These are phyloP conservation scores for Hypoxylon rubiginosum DNA, from an alignment of 2,329 filamentous ascomycete species.

Conservation along the genomic window DNA sequence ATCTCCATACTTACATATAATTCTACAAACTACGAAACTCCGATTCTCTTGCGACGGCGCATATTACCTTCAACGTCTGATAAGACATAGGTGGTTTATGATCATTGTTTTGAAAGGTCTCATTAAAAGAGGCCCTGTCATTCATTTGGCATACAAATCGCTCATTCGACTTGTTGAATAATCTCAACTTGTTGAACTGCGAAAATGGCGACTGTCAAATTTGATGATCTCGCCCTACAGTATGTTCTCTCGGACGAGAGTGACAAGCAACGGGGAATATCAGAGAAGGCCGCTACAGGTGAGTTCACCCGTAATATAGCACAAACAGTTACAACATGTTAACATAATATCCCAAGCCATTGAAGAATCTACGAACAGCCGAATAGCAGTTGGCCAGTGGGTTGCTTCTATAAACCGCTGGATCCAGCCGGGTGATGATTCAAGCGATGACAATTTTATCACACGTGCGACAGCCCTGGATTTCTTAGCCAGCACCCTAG, in stretches of 20 bases:
- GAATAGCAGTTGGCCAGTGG: slow-evolving; percentile 66
- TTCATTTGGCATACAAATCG: background rate
- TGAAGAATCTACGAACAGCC: slow-evolving; percentile 58
- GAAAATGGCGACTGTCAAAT: slow-evolving; percentile 60
- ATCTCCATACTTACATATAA: too few relatives aligned
- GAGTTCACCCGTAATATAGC: slow-evolving; percentile 50
- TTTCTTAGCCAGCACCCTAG: slow-evolving; percentile 68
- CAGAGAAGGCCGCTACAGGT: slow-evolving; percentile 59
- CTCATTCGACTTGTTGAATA: slow-evolving; percentile 22
- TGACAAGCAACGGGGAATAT: slow-evolving; percentile 56
- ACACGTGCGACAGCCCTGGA: slow-evolving; percentile 68
- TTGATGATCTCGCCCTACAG: slow-evolving; percentile 66
- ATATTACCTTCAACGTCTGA: background rate
- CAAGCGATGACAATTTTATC: slow-evolving; percentile 62
- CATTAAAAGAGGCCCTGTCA: background rate
- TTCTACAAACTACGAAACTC: background rate
- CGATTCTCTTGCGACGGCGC: background rate
- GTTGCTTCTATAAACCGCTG: slow-evolving; percentile 68
- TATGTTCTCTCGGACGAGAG: slow-evolving; percentile 67
- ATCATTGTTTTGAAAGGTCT: background rate
- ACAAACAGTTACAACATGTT: slow-evolving; percentile 1
- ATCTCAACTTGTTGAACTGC: slow-evolving; percentile 19
- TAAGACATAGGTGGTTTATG: background rate
- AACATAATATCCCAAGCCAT: slow-evolving; percentile 56
- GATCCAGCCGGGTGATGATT: slow-evolving; percentile 61